Evolutionary conservation across 768 basidiomycete species (phyloP).

Genomic region (Pisolithus tinctorius): DNA sequence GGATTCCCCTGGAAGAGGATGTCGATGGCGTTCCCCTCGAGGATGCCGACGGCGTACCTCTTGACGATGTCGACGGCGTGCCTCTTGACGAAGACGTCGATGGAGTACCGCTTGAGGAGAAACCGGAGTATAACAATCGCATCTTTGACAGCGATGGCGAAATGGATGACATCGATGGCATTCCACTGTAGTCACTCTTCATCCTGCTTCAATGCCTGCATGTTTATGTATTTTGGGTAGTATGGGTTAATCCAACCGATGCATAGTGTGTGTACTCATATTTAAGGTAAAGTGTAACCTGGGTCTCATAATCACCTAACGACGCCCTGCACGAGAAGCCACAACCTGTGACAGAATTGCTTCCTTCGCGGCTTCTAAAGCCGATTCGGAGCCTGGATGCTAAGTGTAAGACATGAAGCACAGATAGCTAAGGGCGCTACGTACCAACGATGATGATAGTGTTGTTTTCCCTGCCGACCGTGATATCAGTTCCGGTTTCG

Average conservation of each 20-base stretch:
- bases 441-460: constrained; percentile 83
- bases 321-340: constrained; percentile 20
- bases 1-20: constrained; percentile 26
- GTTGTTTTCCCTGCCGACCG: constrained; percentile 81
- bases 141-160: not conserved
- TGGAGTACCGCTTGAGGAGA: not conserved
- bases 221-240: not conserved
- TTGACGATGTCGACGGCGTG: constrained; percentile 32
- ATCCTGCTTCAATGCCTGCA: not conserved
- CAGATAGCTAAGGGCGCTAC: constrained; percentile 17
- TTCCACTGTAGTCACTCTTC: not conserved
- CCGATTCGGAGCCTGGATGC: constrained; percentile 54
- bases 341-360: constrained; percentile 61
- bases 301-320: constrained; percentile 1
- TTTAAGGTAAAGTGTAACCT: not conserved
- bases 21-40: constrained; percentile 11
- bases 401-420: constrained; percentile 5
- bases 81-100: constrained; percentile 20
- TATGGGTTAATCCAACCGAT: not conserved
- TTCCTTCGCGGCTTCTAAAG: constrained; percentile 67
- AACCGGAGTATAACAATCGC: not conserved
- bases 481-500: constrained; percentile 90
- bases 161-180: not conserved
- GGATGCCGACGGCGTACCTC: constrained; percentile 23
- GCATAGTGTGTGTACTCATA: not conserved